A percentile compares a stretch with the other conserved stretches of the same genome.
These are phyloP conservation scores for Fusarium praegraminearum DNA, from an alignment of 2,329 filamentous ascomycete genomes.

Conservation along the genomic window DNA sequence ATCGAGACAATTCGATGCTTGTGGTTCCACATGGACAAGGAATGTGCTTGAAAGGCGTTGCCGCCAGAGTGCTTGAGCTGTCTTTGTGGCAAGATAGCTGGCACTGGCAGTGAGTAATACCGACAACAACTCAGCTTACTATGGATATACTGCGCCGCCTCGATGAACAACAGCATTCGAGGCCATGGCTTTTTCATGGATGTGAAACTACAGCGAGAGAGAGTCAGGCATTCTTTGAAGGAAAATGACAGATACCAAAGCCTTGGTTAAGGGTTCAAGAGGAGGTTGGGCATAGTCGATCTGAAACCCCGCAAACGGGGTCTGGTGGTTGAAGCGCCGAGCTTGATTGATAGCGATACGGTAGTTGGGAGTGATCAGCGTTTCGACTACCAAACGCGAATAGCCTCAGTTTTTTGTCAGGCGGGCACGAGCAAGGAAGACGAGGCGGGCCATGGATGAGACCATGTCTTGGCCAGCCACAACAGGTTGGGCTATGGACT, in stretches of 20 bases:
- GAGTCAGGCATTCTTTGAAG: not conserved
- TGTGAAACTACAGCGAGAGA: not conserved
- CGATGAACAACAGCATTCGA: not conserved
- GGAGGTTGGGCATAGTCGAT: conserved; percentile 33
- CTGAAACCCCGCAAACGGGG: conserved; percentile 29
- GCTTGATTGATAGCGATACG: conserved; percentile 23
- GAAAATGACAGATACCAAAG: not conserved
- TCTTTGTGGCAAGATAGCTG: not conserved
- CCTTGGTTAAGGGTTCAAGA: conserved; percentile 4
- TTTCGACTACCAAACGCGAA: conserved; percentile 7
- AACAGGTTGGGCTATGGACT: not conserved
- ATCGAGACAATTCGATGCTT: not conserved
- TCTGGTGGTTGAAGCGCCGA: conserved; percentile 7
- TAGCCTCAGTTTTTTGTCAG: conserved; percentile 26
- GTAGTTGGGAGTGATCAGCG: conserved; percentile 13
- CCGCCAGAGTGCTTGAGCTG: not conserved
- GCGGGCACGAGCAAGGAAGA: not conserved
- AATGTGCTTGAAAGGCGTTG: conserved; percentile 1
- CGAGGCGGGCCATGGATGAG: conserved; percentile 5
- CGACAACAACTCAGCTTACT: not conserved
- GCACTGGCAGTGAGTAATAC: not conserved
- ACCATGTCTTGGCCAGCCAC: not conserved
- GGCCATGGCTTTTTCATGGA: not conserved
- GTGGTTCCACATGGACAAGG: conserved; percentile 1
- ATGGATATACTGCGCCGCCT: not conserved